These are phyloP conservation scores for Leishmania turanica DNA, from an alignment of 208 protist species.

Conservation along the genomic window DNA sequence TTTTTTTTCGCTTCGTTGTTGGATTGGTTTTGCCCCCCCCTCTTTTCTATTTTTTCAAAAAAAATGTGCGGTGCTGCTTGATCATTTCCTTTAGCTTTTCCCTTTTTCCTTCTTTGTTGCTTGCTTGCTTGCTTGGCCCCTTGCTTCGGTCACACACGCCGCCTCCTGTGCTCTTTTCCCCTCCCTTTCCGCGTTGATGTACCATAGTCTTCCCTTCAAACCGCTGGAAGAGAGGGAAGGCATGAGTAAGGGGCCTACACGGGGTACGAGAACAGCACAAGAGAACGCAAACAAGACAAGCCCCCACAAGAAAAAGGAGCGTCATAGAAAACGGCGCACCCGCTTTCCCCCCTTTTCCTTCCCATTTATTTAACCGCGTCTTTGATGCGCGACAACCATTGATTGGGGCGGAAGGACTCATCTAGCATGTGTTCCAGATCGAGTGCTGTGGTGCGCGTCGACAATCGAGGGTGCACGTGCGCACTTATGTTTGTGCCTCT, in stretches of 20 bases:
- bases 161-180: neutral
- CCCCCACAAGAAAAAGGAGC: neutral
- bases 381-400: neutral
- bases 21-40: too few relatives aligned
- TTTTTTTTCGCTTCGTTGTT: too few relatives aligned
- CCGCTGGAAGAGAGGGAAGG: neutral
- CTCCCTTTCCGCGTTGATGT: neutral
- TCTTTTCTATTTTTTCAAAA: too few relatives aligned
- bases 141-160: neutral
- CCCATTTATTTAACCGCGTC: conserved; percentile 12
- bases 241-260: neutral
- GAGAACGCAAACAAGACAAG: neutral
- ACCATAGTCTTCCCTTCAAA: neutral
- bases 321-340: neutral
- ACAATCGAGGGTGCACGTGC: neutral
- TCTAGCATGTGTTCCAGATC: neutral
- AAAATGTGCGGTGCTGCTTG: too few relatives aligned
- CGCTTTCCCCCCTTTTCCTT: conserved; percentile 9
- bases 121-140: neutral
- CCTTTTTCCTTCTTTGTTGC: conserved; percentile 4
- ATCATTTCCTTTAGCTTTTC: neutral
- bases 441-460: neutral
- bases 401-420: neutral
- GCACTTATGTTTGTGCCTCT: neutral
- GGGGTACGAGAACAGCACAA: neutral